phyloP scores from a whole-genome alignment of 2,329 filamentous ascomycete genomes.

The Blastomyces gilchristii region DNA sequence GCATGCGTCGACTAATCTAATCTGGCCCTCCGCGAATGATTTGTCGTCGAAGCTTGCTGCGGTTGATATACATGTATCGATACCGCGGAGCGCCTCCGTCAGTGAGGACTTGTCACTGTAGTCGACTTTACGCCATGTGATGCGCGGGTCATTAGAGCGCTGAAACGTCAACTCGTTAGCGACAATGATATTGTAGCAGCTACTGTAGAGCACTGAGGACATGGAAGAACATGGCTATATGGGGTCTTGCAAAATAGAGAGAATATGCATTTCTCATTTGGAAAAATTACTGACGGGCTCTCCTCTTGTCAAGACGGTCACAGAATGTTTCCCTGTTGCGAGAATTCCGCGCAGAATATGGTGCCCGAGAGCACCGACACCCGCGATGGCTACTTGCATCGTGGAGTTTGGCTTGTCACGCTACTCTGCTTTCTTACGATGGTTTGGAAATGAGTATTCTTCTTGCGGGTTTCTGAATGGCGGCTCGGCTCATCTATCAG shows the following conservation, averaged over 20 bases:
- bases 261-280: neutral
- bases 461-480: neutral
- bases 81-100: neutral
- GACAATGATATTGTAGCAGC: neutral
- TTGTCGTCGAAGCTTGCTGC: neutral
- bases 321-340: neutral
- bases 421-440: neutral
- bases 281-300: slow-evolving; percentile 1
- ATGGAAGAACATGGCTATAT: neutral
- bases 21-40: neutral
- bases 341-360: slow-evolving; percentile 2
- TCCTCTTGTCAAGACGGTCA: slow-evolving; percentile 5
- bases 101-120: slow-evolving; percentile 1
- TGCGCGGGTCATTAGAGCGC: neutral
- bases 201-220: neutral
- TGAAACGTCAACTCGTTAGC: neutral
- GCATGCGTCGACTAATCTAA: slow-evolving; percentile 2
- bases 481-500: neutral
- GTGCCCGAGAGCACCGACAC: slow-evolving; percentile 6
- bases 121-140: slow-evolving; percentile 4
- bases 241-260: neutral
- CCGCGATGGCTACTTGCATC: slow-evolving; percentile 4
- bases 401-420: neutral
- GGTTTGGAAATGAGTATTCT: neutral
- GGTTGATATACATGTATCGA: slow-evolving; percentile 5